These are phyloP conservation scores for Triangularia setosa DNA, from an alignment of 2,329 filamentous ascomycete species.

Conservation along the genomic window DNA sequence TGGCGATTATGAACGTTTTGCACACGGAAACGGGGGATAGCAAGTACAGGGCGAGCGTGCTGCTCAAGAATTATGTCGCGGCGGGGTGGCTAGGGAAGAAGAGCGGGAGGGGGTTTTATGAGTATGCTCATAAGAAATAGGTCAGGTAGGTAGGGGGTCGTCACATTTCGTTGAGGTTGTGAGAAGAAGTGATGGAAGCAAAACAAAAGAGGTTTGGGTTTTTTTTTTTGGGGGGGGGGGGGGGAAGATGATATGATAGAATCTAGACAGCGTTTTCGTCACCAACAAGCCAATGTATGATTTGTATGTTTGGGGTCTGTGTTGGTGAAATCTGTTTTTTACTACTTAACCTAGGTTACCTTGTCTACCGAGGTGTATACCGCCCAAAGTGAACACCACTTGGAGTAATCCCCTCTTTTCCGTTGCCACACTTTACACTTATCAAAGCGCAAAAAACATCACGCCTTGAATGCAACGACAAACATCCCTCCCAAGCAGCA, in stretches of 20 bases:
- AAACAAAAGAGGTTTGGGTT: too few relatives aligned
- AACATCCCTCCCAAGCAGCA: neutral
- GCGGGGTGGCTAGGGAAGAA: constrained; percentile 98
- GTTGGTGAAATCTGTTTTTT: neutral
- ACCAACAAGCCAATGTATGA: neutral
- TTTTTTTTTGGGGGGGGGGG: too few relatives aligned
- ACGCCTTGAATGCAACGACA: neutral
- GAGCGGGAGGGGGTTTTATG: constrained; percentile 92
- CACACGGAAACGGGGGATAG: constrained; percentile 89
- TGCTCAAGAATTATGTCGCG: constrained; percentile 93
- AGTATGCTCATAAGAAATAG: constrained; percentile 50
- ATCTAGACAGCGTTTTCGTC: neutral
- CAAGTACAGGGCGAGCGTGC: constrained; percentile 87
- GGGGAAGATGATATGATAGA: neutral
- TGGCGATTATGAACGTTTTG: constrained; percentile 95
- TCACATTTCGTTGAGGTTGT: too few relatives aligned
- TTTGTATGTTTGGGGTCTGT: neutral
- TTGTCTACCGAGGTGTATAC: neutral
- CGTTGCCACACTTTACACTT: neutral
- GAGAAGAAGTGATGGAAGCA: too few relatives aligned
- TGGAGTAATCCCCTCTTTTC: neutral
- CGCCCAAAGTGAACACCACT: neutral
- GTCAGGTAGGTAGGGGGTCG: too few relatives aligned
- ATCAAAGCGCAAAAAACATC: neutral
- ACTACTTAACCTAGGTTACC: neutral